Base-by-base conservation (phyloP, 345 rosid species). In the Arabidopsis suecica region DNA sequence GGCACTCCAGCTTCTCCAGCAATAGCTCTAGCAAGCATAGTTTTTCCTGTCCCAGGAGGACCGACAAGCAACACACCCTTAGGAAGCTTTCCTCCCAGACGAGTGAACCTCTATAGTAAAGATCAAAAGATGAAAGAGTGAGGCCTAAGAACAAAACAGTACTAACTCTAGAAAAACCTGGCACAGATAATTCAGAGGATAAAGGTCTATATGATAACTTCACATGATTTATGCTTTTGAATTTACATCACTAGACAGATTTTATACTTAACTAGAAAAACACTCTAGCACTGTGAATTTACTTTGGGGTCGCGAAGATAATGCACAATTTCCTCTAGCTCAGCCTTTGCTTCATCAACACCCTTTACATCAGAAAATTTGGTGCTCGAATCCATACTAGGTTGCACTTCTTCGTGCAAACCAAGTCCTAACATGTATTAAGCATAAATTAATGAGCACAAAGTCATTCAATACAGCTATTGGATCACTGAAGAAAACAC, bases 1-100 rank as follows among this genome's bases (percentile, higher is more conserved):
- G 99, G 99, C 68, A 93, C 97, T 58, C 98, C 94, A 34, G 98
- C 98, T 87, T 95, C 98, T 48, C 99, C 99, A 38, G 99, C 99
- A 65, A 95, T 92, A 57, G 99, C 97, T 47, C 99, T 93, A 45
- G 99, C 99, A 64, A 93, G 83, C 97, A 95, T 92, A 25, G 99
- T 95, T 84, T 95, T 95, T 37, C 99, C 99, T 23, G 97, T 95
- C 6, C 99, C 99, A 65, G 98, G 98, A 59, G 99, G 99, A 37
- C 99, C 99, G 62, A 90, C 88, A 63, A 95, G 99, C 75, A 92
- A 78, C 80, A 95, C 97, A 70, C 99, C 99, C 78, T 95, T 95
- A 8, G 99, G 99, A 18, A 95, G 96, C 87, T 95, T 95, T 61
- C 99, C 99, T 7, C 99, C 99, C 13, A 95, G 83, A 57, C 96